phyloP scores from a whole-genome alignment of 2,329 filamentous ascomycete genomes.

The Eutypella sp. region DNA sequence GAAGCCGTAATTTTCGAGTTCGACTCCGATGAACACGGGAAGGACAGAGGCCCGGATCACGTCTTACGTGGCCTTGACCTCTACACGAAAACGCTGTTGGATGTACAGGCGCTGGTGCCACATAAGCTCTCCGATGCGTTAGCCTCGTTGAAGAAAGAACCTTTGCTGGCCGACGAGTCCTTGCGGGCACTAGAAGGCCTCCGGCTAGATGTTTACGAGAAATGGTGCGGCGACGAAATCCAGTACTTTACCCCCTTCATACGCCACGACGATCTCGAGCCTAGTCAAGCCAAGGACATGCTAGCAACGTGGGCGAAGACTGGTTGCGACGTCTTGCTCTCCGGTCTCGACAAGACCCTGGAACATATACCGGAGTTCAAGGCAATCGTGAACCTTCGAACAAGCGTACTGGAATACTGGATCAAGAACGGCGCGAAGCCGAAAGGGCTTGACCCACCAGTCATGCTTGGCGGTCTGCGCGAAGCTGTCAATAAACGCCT shows the following conservation, averaged over 20 bases:
- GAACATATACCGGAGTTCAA: constrained; percentile 60
- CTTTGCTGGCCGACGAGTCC: constrained; percentile 66
- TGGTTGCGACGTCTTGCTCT: constrained; percentile 54
- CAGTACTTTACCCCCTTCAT: constrained; percentile 83
- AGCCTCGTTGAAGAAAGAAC: constrained; percentile 60
- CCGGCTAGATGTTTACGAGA: constrained; percentile 69
- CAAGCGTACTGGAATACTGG: constrained; percentile 68
- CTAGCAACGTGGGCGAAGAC: constrained; percentile 60
- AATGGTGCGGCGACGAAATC: constrained; percentile 80
- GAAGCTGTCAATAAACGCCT: constrained; percentile 65
- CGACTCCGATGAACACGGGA: constrained; percentile 40
- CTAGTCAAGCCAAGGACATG: constrained; percentile 53
- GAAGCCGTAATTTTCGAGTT: constrained; percentile 63
- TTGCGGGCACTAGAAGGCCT: constrained; percentile 64
- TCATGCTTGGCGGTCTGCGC: constrained; percentile 65
- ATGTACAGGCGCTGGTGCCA: constrained; percentile 73
- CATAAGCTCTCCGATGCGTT: constrained; percentile 66
- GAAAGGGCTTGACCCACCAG: constrained; percentile 61
- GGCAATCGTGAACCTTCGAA: constrained; percentile 64
- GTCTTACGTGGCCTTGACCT: constrained; percentile 64
- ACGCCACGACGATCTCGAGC: constrained; percentile 70
- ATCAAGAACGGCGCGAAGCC: constrained; percentile 62
- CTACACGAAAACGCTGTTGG: constrained; percentile 71
- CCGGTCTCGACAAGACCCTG: constrained; percentile 58
- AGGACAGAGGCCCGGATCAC: constrained; percentile 35